Evolutionary conservation across 2,329 filamentous ascomycete species (phyloP), one percentile per base, ranked within the genome.

Genomic region (Cladobotryum protrusum): DNA sequence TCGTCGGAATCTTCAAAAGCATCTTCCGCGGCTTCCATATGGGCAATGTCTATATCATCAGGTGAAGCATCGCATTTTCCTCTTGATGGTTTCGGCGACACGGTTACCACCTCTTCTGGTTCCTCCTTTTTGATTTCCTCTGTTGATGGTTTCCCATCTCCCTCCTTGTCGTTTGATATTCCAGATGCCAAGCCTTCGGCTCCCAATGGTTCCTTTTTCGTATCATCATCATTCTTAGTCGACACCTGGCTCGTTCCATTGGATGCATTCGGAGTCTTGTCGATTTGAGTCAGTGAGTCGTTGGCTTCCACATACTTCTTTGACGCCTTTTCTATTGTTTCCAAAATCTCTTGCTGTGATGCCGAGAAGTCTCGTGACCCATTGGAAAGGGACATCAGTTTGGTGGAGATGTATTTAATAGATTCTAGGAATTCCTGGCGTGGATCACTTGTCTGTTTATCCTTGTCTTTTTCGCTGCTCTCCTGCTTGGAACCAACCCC

Each of bases 41-140:
- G 69, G 52, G 73, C 71, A 19, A 79, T 70, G 42, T 77, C 67
- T 45, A 79, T 77, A 49, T 79, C 75, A 2, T 78, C 76, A 0
- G 73, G 73, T 4, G 57, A 62, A 4, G 62, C 45, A 12, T 69
- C 69, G 5, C n/a, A 19, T 20, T 20, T 29, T 11, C 9, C 37
- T 41, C 15, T 54, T 42, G 15, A 42, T 24, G 40, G 40, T 24
- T 40, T 49, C 15, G 13, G 11, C 4, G 39, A 7, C 7, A 34
- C 35, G 15, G 8, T 37, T 14, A 34, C 45, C 5, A 29, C 40
- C 13, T 39, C 29, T 34, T 15, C 1, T n/a, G 34, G 12, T 3
- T 13, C 12, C 9, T 47, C 44, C 3, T 17, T 39, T 14, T 20
- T 29, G 11, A 33, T 41, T 19, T 17, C 14, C 20, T 33, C n/a